Evolutionary conservation across 208 protist species (phyloP).

Genomic region (Sergeia podlipaevii): DNA sequence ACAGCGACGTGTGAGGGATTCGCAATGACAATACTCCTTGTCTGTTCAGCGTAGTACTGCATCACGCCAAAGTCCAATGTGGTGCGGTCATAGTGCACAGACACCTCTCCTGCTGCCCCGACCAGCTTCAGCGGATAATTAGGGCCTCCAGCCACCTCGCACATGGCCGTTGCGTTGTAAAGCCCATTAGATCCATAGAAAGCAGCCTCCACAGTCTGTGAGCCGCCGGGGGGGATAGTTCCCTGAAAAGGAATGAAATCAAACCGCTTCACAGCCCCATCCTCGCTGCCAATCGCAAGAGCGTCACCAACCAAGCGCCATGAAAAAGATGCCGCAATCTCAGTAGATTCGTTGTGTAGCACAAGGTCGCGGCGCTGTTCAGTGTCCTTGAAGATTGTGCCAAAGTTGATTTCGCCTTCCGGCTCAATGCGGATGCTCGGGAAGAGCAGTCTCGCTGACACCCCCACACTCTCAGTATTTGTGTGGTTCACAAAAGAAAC

Average conservation of each 20-base stretch:
- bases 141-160: slow-evolving; percentile 89
- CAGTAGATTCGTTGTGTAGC: slow-evolving; percentile 78
- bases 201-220: slow-evolving; percentile 78
- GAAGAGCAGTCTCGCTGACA: slow-evolving; percentile 83
- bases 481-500: slow-evolving; percentile 91
- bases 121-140: slow-evolving; percentile 79
- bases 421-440: slow-evolving; percentile 85
- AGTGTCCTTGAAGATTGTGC: slow-evolving; percentile 91
- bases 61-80: slow-evolving; percentile 90
- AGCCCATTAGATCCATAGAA: slow-evolving; percentile 72
- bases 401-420: slow-evolving; percentile 80
- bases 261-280: slow-evolving; percentile 51
- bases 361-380: slow-evolving; percentile 62
- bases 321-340: slow-evolving; percentile 62
- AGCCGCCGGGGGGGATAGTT: slow-evolving; percentile 76
- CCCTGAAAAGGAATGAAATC: slow-evolving; percentile 94
- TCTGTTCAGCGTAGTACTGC: slow-evolving; percentile 63
- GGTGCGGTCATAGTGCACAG: slow-evolving; percentile 80
- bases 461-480: slow-evolving; percentile 72
- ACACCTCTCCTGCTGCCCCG: slow-evolving; percentile 70
- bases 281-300: neutral
- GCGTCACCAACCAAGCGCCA: slow-evolving; percentile 60
- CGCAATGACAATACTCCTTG: slow-evolving; percentile 73
- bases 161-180: slow-evolving; percentile 76
- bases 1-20: slow-evolving; percentile 91